These are phyloP conservation scores for Debaryomycetaceae sp. DNA, from an alignment of 1,139 yeast species.

Conservation along the genomic window DNA sequence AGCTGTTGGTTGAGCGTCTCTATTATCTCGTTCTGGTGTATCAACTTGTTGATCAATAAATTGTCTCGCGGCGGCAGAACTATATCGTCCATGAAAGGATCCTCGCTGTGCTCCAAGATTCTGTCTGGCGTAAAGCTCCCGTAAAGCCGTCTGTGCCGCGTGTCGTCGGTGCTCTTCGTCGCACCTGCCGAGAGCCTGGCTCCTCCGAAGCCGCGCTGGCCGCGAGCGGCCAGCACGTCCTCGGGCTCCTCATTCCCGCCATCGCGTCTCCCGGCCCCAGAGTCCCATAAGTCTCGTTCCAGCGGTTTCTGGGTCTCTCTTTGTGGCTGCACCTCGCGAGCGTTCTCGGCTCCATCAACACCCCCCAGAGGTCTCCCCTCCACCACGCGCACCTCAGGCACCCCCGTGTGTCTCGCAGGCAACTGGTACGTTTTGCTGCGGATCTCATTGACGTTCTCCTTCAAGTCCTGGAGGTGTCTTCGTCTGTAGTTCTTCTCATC, in stretches of 20 bases:
- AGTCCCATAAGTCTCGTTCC: background rate
- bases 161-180: background rate
- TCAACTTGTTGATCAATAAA: slow-evolving; percentile 8
- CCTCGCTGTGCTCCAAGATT: background rate
- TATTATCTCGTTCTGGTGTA: slow-evolving; percentile 7
- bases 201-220: background rate
- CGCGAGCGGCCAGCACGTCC: background rate
- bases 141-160: background rate
- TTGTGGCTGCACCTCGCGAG: background rate
- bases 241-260: background rate
- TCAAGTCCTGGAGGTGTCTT: slow-evolving; percentile 8
- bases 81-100: background rate
- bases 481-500: slow-evolving; percentile 1
- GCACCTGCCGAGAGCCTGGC: background rate
- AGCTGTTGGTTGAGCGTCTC: slow-evolving; percentile 3
- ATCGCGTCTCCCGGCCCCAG: background rate
- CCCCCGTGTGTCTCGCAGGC: slow-evolving; percentile 5
- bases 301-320: background rate
- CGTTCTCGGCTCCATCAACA: background rate
- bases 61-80: slow-evolving; percentile 4
- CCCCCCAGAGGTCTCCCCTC: background rate
- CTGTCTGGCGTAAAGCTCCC: background rate
- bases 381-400: background rate
- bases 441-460: slow-evolving; percentile 9
- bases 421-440: slow-evolving; percentile 9